Evolutionary conservation across 768 basidiomycete genomes (phyloP).

Genomic region (Exidia glandulosa): DNA sequence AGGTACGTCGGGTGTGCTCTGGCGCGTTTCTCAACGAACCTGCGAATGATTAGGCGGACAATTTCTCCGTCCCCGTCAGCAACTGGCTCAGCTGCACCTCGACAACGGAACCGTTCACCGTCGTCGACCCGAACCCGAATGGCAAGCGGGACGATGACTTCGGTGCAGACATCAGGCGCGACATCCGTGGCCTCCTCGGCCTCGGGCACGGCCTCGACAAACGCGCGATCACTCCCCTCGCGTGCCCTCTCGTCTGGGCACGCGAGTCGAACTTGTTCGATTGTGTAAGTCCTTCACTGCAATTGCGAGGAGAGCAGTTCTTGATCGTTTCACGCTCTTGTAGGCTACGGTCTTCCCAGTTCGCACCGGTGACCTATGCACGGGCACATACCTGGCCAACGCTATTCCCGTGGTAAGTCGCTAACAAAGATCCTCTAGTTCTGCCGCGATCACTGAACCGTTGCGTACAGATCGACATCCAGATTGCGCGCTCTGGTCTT

Average conservation of each 20-base stretch:
- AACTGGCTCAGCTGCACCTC: slow-evolving; percentile 20
- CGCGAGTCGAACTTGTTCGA: slow-evolving; percentile 33
- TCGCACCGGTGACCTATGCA: slow-evolving; percentile 33
- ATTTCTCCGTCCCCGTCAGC: slow-evolving; percentile 12
- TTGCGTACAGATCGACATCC: slow-evolving; percentile 24
- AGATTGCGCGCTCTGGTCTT: slow-evolving; percentile 37
- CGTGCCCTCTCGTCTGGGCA: slow-evolving; percentile 39
- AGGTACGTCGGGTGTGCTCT: slow-evolving; percentile 15
- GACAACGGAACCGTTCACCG: slow-evolving; percentile 12
- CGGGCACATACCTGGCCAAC: slow-evolving; percentile 19
- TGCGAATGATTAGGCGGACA: slow-evolving; percentile 13
- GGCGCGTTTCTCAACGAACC: not conserved
- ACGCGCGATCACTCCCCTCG: slow-evolving; percentile 25
- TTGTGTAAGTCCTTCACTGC: slow-evolving; percentile 21
- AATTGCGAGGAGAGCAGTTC: not conserved
- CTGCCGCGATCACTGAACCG: not conserved
- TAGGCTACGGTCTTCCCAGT: slow-evolving; percentile 32
- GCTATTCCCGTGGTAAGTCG: slow-evolving; percentile 17
- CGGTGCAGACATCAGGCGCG: not conserved
- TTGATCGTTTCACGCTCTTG: not conserved
- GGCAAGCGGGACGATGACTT: slow-evolving; percentile 1
- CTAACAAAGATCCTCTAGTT: slow-evolving; percentile 4
- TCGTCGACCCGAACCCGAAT: slow-evolving; percentile 3
- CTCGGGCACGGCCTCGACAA: not conserved
- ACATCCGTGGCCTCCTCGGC: not conserved